Conservation (phyloP, 2,329 filamentous ascomycete genomes). For the Colletotrichum shisoi region DNA sequence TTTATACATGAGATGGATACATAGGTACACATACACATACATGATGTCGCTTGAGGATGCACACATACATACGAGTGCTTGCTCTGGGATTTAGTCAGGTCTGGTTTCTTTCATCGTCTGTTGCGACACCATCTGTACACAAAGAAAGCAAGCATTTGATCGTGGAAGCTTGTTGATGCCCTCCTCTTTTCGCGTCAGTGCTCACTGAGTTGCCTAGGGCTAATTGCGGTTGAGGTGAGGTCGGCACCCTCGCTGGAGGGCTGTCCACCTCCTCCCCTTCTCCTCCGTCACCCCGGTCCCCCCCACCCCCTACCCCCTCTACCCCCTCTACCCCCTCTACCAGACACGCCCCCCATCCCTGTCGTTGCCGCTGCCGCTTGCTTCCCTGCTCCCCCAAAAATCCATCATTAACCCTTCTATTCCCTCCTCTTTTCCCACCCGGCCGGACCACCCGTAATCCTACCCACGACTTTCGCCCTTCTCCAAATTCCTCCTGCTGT, state of each 20-base stretch:
- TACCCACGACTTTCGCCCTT: constrained; percentile 29
- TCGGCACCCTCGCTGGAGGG: no score
- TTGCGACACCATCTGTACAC: constrained; percentile 24
- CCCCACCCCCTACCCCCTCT: background rate
- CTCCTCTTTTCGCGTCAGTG: background rate
- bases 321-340: background rate
- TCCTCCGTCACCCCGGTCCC: background rate
- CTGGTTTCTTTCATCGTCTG: constrained; percentile 28
- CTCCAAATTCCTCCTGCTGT: constrained; percentile 20
- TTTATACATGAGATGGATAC: no score
- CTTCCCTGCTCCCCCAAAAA: constrained; percentile 34
- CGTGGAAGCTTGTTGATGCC: constrained; percentile 26
- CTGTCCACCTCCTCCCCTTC: background rate
- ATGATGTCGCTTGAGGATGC: no score
- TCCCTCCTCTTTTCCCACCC: constrained; percentile 31
- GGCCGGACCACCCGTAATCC: constrained; percentile 26
- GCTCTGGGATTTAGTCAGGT: constrained; percentile 10
- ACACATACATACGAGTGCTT: no score
- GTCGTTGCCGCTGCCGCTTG: constrained; percentile 7
- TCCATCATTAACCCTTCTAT: constrained; percentile 36
- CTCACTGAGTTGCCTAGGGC: background rate
- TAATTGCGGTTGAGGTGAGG: no score
- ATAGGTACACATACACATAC: no score
- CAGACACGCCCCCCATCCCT: constrained; percentile 19
- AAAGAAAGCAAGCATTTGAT: constrained; percentile 18